Percentiles rank a stretch among this genome's conserved stretches.
These are phyloP conservation scores for Flaveria ramosissima DNA, from an alignment of 129 eudicot species.

Conservation along the genomic window DNA sequence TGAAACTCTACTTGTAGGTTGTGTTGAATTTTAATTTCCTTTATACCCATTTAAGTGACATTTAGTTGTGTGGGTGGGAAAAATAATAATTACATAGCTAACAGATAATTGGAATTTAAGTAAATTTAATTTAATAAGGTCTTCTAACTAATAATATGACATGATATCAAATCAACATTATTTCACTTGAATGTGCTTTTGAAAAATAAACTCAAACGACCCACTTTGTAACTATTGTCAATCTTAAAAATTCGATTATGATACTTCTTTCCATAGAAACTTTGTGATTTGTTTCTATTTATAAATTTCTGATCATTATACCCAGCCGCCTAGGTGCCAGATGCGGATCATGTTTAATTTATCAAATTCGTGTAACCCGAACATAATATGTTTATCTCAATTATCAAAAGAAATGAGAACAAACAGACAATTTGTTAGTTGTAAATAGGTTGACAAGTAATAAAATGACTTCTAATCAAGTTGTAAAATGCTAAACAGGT, in stretches of 20 bases:
- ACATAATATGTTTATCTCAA: too few species aligned
- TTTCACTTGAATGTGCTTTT: conserved; percentile 5
- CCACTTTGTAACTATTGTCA: background rate
- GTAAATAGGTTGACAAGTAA: too few species aligned
- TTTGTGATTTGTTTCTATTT: too few species aligned
- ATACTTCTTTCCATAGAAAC: background rate
- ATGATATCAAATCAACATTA: background rate
- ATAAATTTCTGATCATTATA: too few species aligned
- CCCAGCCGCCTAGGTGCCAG: too few species aligned
- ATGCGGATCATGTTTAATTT: background rate
- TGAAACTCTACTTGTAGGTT: background rate
- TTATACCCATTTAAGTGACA: conserved; percentile 5
- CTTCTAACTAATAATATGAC: background rate
- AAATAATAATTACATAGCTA: background rate
- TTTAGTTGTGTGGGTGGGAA: background rate
- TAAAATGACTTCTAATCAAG: too few species aligned
- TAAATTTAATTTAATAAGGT: background rate
- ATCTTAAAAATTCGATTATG: background rate
- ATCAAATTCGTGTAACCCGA: background rate
- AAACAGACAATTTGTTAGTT: too few species aligned
- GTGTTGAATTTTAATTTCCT: conserved; percentile 9
- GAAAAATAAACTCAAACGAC: background rate
- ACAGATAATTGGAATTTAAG: background rate
- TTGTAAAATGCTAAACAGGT: too few species aligned
- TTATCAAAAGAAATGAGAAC: too few species aligned